phyloP scores from a whole-genome alignment of 805 yeast genomes.

The Wickerhamiella bombiphila region DNA sequence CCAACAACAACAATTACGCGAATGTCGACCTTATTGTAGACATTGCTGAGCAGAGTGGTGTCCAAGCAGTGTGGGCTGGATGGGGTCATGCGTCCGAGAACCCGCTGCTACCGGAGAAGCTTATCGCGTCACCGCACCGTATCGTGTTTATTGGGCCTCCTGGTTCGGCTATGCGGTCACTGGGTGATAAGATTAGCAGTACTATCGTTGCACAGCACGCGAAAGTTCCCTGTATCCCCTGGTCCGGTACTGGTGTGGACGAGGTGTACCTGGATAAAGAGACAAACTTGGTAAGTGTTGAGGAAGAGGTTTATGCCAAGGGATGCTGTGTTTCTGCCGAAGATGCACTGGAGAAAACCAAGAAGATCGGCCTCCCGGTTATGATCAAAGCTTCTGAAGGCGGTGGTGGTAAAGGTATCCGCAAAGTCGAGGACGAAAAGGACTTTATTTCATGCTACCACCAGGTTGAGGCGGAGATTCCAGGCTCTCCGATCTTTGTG shows the following conservation, averaged over 20 bases:
- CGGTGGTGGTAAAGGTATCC: conserved; percentile 99
- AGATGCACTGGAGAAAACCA: conserved; percentile 79
- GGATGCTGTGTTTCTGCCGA: conserved; percentile 82
- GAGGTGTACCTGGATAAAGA: conserved; percentile 53
- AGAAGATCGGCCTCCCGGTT: conserved; percentile 86
- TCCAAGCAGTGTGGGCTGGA: conserved; percentile 99
- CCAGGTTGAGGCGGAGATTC: conserved; percentile 95
- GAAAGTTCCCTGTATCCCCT: conserved; percentile 94
- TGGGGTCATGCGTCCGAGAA: conserved; percentile 99
- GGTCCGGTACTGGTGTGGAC: conserved; percentile 98
- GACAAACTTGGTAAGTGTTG: conserved; percentile 76
- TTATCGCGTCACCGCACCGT: conserved; percentile 83
- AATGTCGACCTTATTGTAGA: conserved; percentile 95
- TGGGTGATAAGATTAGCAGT: conserved; percentile 95
- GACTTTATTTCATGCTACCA: conserved; percentile 64
- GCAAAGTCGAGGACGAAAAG: conserved; percentile 79
- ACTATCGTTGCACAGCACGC: conserved; percentile 99
- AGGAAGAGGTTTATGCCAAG: conserved; percentile 64
- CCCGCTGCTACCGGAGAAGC: conserved; percentile 81
- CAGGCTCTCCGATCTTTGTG: conserved; percentile 96
- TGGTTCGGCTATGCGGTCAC: conserved; percentile 97
- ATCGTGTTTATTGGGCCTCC: conserved; percentile 97
- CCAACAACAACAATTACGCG: conserved; percentile 96
- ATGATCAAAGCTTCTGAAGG: conserved; percentile 99
- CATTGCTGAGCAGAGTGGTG: conserved; percentile 89